Evolutionary conservation across 306 rosid species (phyloP).

Genomic region (Quercus wislizeni): DNA sequence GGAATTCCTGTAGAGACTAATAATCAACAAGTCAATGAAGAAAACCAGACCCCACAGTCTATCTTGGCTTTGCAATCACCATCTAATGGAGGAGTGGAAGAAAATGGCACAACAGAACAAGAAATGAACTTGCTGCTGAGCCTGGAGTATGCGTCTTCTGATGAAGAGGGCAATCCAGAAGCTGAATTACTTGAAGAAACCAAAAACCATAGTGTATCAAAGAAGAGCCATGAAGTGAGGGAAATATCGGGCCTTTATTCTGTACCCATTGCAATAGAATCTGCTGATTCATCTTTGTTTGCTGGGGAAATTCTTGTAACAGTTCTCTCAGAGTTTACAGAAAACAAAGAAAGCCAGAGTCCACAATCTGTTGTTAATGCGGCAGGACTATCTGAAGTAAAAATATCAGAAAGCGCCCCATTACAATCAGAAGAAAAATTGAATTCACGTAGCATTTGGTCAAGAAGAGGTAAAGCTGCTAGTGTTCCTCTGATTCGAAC

Average conservation of each 20-base stretch:
- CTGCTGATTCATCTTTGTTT: slow-evolving; percentile 26
- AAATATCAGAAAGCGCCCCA: slow-evolving; percentile 17
- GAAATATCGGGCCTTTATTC: slow-evolving; percentile 14
- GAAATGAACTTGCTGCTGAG: slow-evolving; percentile 11
- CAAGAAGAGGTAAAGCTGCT: slow-evolving; percentile 63
- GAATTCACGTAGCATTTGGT: slow-evolving; percentile 45
- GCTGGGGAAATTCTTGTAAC: slow-evolving; percentile 8
- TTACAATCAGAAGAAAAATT: slow-evolving; percentile 25
- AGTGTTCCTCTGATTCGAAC: slow-evolving; percentile 51
- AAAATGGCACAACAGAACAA: slow-evolving; percentile 14
- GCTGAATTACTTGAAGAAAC: slow-evolving; percentile 18
- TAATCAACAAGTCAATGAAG: slow-evolving; percentile 12
- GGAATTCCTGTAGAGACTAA: slow-evolving; percentile 31
- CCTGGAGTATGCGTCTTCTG: slow-evolving; percentile 10
- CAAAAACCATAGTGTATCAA: slow-evolving; percentile 11
- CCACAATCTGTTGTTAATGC: slow-evolving; percentile 23
- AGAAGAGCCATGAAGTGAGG: slow-evolving; percentile 15
- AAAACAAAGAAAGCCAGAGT: slow-evolving; percentile 30
- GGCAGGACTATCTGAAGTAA: slow-evolving; percentile 31
- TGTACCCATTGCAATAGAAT: slow-evolving; percentile 22
- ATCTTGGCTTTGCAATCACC: slow-evolving; percentile 3
- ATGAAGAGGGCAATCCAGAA: not conserved
- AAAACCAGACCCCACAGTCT: not conserved
- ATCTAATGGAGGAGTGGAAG: not conserved
- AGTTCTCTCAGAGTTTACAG: slow-evolving; percentile 18